Conservation (phyloP, 768 basidiomycete species). For the Lentinus tigrinus region DNA sequence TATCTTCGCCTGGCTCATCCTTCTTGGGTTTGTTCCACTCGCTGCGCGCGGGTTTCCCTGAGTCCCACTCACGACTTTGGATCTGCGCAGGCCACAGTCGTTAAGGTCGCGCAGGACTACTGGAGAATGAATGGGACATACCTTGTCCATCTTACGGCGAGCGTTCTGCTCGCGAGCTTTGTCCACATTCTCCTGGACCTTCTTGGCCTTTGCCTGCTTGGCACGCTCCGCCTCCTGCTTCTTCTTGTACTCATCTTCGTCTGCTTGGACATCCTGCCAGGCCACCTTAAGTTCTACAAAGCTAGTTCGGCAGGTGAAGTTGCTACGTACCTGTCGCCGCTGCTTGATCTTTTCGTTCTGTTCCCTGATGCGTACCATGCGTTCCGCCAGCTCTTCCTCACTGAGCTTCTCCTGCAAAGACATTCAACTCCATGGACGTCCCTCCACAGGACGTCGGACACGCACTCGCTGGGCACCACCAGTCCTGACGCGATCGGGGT, state of each 20-base stretch:
- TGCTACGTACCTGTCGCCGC: conserved; percentile 51
- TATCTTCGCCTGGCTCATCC: conserved; percentile 13
- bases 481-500: conserved; percentile 82
- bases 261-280: conserved; percentile 72
- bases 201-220: conserved; percentile 55
- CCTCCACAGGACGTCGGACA: conserved; percentile 6
- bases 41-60: conserved; percentile 49
- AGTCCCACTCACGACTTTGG: conserved; percentile 81
- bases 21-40: conserved; percentile 22
- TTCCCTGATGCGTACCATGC: conserved; percentile 67
- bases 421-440: neutral
- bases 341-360: conserved; percentile 80
- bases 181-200: conserved; percentile 68
- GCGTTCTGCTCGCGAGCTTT: conserved; percentile 77
- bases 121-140: neutral
- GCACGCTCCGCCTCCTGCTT: conserved; percentile 63
- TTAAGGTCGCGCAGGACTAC: neutral
- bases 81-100: conserved; percentile 29
- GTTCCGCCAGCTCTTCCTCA: conserved; percentile 64
- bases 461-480: conserved; percentile 72
- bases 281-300: neutral
- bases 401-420: conserved; percentile 59
- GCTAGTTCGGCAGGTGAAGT: neutral
- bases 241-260: conserved; percentile 76
- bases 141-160: conserved; percentile 76